A percentile compares a stretch with the other conserved stretches of the same genome.
These are phyloP conservation scores for Botrytis porri DNA, from an alignment of 2,329 filamentous ascomycete genomes.

Conservation along the genomic window DNA sequence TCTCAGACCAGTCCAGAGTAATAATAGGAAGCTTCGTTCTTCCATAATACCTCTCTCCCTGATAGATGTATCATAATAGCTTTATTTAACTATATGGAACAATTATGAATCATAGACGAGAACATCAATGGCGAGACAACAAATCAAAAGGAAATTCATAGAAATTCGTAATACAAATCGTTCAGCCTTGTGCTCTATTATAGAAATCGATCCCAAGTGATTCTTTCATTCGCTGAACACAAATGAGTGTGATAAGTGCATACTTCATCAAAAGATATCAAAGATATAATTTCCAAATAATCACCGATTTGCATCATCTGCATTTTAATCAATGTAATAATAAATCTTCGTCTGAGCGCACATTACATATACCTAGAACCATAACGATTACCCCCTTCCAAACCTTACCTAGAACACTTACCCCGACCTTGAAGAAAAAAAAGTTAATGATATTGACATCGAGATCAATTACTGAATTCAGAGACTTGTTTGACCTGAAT, in stretches of 20 bases:
- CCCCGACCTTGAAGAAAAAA: not conserved
- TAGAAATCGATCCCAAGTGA: not conserved
- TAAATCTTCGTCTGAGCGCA: not conserved
- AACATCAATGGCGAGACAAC: not conserved
- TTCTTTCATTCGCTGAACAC: not conserved
- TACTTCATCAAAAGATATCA: no score
- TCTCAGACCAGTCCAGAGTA: not conserved
- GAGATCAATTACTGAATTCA: not conserved
- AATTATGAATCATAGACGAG: not conserved
- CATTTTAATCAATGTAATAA: not conserved
- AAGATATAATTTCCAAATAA: not conserved
- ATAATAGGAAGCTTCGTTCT: not conserved
- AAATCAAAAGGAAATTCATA: not conserved
- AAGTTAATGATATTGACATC: conserved; percentile 8
- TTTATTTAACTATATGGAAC: not conserved
- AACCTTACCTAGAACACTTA: conserved; percentile 3
- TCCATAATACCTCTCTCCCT: not conserved
- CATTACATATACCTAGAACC: not conserved
- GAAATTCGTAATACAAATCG: not conserved
- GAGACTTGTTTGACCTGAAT: not conserved
- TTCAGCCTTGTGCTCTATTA: not conserved
- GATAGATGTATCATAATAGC: not conserved
- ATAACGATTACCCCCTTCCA: conserved; percentile 11
- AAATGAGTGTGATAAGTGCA: not conserved
- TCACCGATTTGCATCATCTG: not conserved